Evolutionary conservation across 106 monocot species (phyloP), one percentile per base, ranked within the genome.

Genomic region (Dendrobium nobile): DNA sequence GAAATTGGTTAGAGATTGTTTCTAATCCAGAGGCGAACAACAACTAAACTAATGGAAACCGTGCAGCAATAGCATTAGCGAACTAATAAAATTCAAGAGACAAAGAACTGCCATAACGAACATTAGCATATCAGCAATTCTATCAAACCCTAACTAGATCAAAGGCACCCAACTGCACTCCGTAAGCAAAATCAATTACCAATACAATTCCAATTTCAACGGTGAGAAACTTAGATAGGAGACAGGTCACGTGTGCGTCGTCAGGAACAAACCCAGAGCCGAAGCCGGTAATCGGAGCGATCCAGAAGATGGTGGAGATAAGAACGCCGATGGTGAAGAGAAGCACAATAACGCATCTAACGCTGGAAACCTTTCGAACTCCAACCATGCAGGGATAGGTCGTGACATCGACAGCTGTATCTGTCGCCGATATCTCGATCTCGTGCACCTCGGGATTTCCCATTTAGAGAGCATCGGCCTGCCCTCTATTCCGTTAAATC

Each of bases 251-350:
- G 27, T 27, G 0, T 27, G 27, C 27, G 27, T 27, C 27, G 27
- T 27, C 27, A 27, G 27, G 27, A 27, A 64, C 33, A 75, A 73
- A 80, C 0, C 80, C 55, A 22, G 82, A 80, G 58, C 82, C 37
- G 65, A 64, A 42, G 78, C 47, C 9, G 16, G 24, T 75, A 77
- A 89, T 87, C 33, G 87, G 86, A 26, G 84, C 85, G 20, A 89
- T 70, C 75, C 79, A 87, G 84, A 92, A 89, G 67, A 92, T 17
- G 24, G 89, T 84, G 73, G 92, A 84, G 78, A 92, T 70, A 73
- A 89, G 72, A 22, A 92, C 80, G 26, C 82, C 77, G 33, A 28
- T 77, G 77, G 82, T 67, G 80, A 92, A 86, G 7, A 84, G 11
- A 37, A 92, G 76, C 68, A 88, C 84, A 74, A 88, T 19, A 27